These are phyloP conservation scores for Termitomyces titanicus DNA, from an alignment of 768 basidiomycete species.

Conservation along the genomic window DNA sequence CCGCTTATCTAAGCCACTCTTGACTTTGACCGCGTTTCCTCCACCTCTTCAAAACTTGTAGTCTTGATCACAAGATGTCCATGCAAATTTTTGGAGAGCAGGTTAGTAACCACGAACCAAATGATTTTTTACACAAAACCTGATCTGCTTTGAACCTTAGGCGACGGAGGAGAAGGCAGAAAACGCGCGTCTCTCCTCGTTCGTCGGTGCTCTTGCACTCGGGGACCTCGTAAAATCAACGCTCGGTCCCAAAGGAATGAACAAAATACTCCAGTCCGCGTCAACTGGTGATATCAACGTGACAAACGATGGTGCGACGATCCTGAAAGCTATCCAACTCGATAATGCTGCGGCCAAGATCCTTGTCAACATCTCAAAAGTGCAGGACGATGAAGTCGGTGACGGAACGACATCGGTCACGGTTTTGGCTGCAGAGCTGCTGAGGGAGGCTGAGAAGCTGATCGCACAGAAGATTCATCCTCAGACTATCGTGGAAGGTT, in stretches of 20 bases:
- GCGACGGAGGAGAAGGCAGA: conserved; percentile 95
- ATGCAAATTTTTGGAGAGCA: conserved; percentile 71
- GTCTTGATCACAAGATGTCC: conserved; percentile 39
- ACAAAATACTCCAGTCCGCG: conserved; percentile 95
- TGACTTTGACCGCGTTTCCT: conserved; percentile 5
- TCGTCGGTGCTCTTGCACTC: conserved; percentile 94
- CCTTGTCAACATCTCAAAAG: conserved; percentile 98
- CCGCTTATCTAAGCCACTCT: conserved; percentile 6
- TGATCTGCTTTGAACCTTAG: conserved; percentile 20
- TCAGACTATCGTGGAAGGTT: conserved; percentile 97
- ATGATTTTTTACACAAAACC: neutral
- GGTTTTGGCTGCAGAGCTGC: conserved; percentile 85
- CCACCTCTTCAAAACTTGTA: neutral
- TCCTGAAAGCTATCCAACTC: conserved; percentile 94
- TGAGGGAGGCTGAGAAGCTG: conserved; percentile 94
- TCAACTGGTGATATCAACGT: conserved; percentile 92
- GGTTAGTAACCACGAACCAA: conserved; percentile 25
- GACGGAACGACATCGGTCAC: conserved; percentile 93
- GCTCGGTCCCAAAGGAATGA: conserved; percentile 99
- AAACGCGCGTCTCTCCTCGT: conserved; percentile 96
- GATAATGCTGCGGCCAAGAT: conserved; percentile 99
- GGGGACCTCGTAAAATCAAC: conserved; percentile 99
- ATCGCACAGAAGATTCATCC: conserved; percentile 93
- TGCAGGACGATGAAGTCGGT: conserved; percentile 99
- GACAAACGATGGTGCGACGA: conserved; percentile 98